Percentiles rank a stretch among this genome's conserved stretches.
Evolutionary conservation across 2,329 filamentous ascomycete species (phyloP).

Genomic region (Penicillium corylophilum): DNA sequence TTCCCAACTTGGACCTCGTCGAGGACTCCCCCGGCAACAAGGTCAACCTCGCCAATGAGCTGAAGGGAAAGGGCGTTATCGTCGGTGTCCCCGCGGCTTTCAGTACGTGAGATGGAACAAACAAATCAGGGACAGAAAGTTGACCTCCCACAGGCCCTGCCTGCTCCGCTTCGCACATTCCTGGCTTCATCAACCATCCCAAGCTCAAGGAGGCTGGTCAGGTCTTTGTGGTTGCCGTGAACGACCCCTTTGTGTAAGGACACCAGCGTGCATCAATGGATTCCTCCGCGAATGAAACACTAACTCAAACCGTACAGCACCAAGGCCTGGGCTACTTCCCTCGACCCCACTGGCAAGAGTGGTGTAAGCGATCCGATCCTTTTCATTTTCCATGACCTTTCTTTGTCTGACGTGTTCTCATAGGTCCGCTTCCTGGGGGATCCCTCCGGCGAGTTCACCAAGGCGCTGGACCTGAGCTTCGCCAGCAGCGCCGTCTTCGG

Average conservation of each 20-base stretch:
- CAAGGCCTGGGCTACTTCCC: slow-evolving; percentile 79
- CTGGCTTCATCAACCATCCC: slow-evolving; percentile 78
- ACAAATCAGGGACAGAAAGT: slow-evolving; percentile 2
- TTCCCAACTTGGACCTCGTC: slow-evolving; percentile 75
- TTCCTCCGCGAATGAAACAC: background rate
- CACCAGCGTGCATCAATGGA: background rate
- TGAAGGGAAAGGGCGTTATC: slow-evolving; percentile 74
- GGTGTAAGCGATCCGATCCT: slow-evolving; percentile 60
- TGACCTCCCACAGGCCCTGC: slow-evolving; percentile 49
- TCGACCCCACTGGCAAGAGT: slow-evolving; percentile 72
- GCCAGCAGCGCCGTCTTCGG: slow-evolving; percentile 79
- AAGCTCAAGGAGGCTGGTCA: slow-evolving; percentile 75
- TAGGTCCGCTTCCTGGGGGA: slow-evolving; percentile 89
- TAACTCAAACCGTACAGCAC: slow-evolving; percentile 56
- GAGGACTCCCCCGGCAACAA: slow-evolving; percentile 90
- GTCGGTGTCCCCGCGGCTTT: slow-evolving; percentile 83
- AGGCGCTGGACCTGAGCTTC: slow-evolving; percentile 78
- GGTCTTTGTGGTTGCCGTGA: slow-evolving; percentile 88
- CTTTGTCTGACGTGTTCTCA: background rate
- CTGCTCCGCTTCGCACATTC: slow-evolving; percentile 72
- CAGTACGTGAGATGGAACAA: slow-evolving; percentile 43
- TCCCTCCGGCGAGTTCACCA: slow-evolving; percentile 74
- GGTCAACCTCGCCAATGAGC: slow-evolving; percentile 78
- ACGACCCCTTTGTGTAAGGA: slow-evolving; percentile 88
- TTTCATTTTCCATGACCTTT: background rate